Evolutionary conservation across 345 rosid species (phyloP).

Genomic region (Ceriops zippeliana): DNA sequence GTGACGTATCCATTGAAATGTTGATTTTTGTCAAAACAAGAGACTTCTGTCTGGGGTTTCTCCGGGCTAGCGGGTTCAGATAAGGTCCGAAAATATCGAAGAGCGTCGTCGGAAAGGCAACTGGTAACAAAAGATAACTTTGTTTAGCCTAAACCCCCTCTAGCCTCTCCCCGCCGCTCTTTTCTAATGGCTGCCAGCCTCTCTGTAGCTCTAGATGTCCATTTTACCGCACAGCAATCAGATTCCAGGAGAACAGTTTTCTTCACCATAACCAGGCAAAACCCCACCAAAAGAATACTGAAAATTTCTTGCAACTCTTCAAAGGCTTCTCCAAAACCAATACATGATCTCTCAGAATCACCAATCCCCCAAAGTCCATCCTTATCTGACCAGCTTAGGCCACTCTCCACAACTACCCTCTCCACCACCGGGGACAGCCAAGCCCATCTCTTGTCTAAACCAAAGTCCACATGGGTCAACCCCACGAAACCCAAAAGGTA

Average conservation of each 20-base stretch:
- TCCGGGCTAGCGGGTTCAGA: background rate
- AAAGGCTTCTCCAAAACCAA: constrained; percentile 32
- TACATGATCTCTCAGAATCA: constrained; percentile 31
- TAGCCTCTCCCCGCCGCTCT: background rate
- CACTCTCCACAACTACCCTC: constrained; percentile 64
- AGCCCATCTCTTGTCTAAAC: constrained; percentile 52
- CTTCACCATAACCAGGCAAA: constrained; percentile 32
- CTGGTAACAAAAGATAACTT: background rate
- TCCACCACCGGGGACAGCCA: constrained; percentile 30
- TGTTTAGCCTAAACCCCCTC: background rate
- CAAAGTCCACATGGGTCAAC: constrained; percentile 82
- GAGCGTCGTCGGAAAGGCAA: background rate
- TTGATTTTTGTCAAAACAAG: too few species aligned
- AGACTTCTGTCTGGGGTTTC: too few species aligned
- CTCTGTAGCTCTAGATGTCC: constrained; percentile 56
- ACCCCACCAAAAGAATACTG: constrained; percentile 32
- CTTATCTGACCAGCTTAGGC: constrained; percentile 80
- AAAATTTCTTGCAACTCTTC: constrained; percentile 38
- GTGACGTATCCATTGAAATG: too few species aligned
- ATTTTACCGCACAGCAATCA: constrained; percentile 30
- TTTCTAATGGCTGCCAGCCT: constrained; percentile 52
- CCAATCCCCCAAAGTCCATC: constrained; percentile 46
- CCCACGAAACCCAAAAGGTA: constrained; percentile 79
- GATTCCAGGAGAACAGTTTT: constrained; percentile 40
- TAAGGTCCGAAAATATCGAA: constrained; percentile 3